phyloP scores from a whole-genome alignment of 2,329 filamentous ascomycete genomes.

The Aspergillus nomiae region DNA sequence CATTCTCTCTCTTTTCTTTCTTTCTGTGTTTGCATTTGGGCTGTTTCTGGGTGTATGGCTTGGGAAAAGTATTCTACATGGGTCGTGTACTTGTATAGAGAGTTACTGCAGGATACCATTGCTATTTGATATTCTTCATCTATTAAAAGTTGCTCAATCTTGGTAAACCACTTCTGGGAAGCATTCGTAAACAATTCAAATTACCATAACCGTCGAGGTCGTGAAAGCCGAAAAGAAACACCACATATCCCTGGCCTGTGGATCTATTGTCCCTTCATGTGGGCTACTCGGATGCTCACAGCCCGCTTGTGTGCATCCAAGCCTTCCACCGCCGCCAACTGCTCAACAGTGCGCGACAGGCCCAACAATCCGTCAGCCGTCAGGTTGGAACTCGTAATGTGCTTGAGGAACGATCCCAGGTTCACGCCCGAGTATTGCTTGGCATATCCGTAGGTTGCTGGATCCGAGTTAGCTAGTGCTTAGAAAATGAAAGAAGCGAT shows the following conservation, averaged over 20 bases:
- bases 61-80: slow-evolving; percentile 19
- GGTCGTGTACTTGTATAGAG: slow-evolving; percentile 9
- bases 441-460: slow-evolving; percentile 95
- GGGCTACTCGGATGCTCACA: slow-evolving; percentile 64
- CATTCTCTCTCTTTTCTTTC: slow-evolving; percentile 9
- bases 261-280: slow-evolving; percentile 33
- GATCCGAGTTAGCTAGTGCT: slow-evolving; percentile 22
- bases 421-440: slow-evolving; percentile 99
- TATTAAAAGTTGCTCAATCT: not conserved
- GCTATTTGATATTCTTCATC: not conserved
- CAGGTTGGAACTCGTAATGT: slow-evolving; percentile 93
- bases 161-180: not conserved
- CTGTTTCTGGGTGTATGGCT: slow-evolving; percentile 9
- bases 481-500: not conserved
- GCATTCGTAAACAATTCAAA: slow-evolving; percentile 1
- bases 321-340: slow-evolving; percentile 89
- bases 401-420: slow-evolving; percentile 92
- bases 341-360: slow-evolving; percentile 88
- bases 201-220: slow-evolving; percentile 2
- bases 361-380: slow-evolving; percentile 82
- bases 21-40: not conserved
- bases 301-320: slow-evolving; percentile 86
- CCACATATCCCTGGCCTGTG: not conserved
- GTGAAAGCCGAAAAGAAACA: not conserved
- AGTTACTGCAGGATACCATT: slow-evolving; percentile 22